These are phyloP conservation scores for Arthrinium puccinioides DNA, from an alignment of 2,329 filamentous ascomycete genomes.

Conservation along the genomic window DNA sequence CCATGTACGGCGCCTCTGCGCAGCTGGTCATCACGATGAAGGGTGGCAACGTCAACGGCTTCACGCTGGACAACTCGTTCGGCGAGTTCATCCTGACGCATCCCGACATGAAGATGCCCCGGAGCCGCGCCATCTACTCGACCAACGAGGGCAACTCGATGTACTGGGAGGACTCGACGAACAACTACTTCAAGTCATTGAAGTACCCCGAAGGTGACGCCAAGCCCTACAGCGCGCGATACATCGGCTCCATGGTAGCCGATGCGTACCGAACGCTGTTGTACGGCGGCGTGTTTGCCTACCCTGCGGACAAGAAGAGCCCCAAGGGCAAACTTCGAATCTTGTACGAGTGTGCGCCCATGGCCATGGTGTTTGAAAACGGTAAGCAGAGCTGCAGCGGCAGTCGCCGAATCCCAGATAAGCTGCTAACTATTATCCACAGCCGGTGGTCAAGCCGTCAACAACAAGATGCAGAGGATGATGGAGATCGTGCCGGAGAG, in stretches of 20 bases:
- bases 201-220: conserved; percentile 68
- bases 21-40: conserved; percentile 98
- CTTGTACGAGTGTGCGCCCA: conserved; percentile 95
- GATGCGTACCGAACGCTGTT: conserved; percentile 93
- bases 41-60: conserved; percentile 86
- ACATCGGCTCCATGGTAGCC: conserved; percentile 97
- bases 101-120: conserved; percentile 85
- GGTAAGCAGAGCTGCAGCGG: conserved; percentile 50
- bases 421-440: conserved; percentile 18
- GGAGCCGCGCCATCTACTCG: conserved; percentile 80
- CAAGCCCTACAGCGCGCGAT: conserved; percentile 91
- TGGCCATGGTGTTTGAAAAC: conserved; percentile 99
- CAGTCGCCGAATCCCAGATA: not conserved
- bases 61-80: conserved; percentile 92
- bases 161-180: conserved; percentile 88
- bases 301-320: conserved; percentile 95
- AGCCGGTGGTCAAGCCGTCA: conserved; percentile 88
- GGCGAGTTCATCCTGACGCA: conserved; percentile 99
- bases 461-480: conserved; percentile 88
- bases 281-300: conserved; percentile 96
- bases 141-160: conserved; percentile 98
- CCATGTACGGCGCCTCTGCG: conserved; percentile 97
- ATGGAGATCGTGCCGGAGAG: conserved; percentile 80
- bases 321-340: conserved; percentile 97
- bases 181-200: conserved; percentile 81